These are phyloP conservation scores for Neolentinus lepideus DNA, from an alignment of 1,284 basidiomycete species.

Conservation along the genomic window DNA sequence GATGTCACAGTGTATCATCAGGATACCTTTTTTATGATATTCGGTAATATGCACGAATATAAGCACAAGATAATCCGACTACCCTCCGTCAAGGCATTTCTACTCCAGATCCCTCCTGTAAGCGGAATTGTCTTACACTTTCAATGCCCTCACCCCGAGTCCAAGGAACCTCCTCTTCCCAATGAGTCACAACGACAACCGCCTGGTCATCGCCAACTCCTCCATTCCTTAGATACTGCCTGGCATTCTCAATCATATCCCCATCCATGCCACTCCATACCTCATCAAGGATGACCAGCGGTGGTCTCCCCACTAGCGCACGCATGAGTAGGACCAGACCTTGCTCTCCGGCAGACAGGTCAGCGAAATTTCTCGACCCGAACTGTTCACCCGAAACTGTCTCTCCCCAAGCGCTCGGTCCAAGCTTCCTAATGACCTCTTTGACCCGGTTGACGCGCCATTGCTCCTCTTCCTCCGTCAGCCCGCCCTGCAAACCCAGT, in stretches of 20 bases:
- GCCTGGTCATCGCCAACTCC: conserved; percentile 56
- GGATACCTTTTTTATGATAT: too few relatives aligned
- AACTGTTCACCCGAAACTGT: conserved; percentile 27
- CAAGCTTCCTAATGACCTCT: conserved; percentile 59
- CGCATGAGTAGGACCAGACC: conserved; percentile 77
- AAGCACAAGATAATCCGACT: too few relatives aligned
- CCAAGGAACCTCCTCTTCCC: conserved; percentile 86
- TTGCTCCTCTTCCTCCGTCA: conserved; percentile 25
- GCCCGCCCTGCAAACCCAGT: conserved; percentile 21
- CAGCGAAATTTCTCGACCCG: conserved; percentile 43
- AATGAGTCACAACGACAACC: conserved; percentile 82
- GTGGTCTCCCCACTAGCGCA: conserved; percentile 67
- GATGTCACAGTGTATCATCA: too few relatives aligned
- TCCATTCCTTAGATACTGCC: conserved; percentile 51
- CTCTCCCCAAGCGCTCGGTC: conserved; percentile 42
- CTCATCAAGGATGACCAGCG: conserved; percentile 81
- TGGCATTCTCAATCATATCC: conserved; percentile 59
- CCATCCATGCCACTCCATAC: conserved; percentile 89
- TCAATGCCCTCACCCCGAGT: conserved; percentile 39
- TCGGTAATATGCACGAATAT: too few relatives aligned
- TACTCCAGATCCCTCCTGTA: conserved; percentile 30
- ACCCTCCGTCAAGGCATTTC: conserved; percentile 5
- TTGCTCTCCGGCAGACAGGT: conserved; percentile 68
- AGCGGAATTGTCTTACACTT: conserved; percentile 18
- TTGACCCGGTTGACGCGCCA: conserved; percentile 41